These are phyloP conservation scores for Lathyrus sativus DNA, from an alignment of 306 rosid species.

Conservation along the genomic window DNA sequence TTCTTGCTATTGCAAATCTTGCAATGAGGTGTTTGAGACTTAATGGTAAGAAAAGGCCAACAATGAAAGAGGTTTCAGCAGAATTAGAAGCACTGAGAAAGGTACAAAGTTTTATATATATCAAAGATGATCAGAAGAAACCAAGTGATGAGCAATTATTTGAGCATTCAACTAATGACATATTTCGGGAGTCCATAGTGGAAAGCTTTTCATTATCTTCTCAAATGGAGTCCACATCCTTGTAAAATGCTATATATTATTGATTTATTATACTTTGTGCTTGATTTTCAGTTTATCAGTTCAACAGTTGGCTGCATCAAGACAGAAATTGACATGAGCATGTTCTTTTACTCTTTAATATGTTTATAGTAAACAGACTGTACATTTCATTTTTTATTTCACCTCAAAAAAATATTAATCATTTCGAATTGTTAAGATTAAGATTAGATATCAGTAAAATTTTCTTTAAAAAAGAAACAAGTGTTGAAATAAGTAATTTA, in stretches of 20 bases:
- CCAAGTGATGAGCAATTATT: neutral
- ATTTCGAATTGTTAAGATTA: no score
- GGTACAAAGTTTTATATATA: slow-evolving; percentile 27
- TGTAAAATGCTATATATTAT: slow-evolving; percentile 8
- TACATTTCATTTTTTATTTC: no score
- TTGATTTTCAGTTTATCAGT: no score
- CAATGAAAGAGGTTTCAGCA: slow-evolving; percentile 46
- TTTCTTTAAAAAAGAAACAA: no score
- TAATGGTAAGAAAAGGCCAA: slow-evolving; percentile 51
- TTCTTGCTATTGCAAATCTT: slow-evolving; percentile 36
- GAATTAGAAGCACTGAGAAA: slow-evolving; percentile 48
- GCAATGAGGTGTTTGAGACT: slow-evolving; percentile 49
- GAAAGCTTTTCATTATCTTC: slow-evolving; percentile 33
- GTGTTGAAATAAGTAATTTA: no score
- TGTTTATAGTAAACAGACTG: no score
- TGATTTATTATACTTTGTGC: neutral
- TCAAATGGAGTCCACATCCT: slow-evolving; percentile 38
- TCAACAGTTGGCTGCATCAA: no score
- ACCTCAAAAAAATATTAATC: no score
- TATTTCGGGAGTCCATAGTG: neutral
- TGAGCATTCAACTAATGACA: neutral
- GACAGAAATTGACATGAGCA: no score
- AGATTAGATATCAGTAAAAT: no score
- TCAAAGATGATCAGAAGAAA: slow-evolving; percentile 20
- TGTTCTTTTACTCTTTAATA: no score